These are phyloP conservation scores for Sungouiozyma ichnusensis DNA, from an alignment of 805 yeast species.

Conservation along the genomic window DNA sequence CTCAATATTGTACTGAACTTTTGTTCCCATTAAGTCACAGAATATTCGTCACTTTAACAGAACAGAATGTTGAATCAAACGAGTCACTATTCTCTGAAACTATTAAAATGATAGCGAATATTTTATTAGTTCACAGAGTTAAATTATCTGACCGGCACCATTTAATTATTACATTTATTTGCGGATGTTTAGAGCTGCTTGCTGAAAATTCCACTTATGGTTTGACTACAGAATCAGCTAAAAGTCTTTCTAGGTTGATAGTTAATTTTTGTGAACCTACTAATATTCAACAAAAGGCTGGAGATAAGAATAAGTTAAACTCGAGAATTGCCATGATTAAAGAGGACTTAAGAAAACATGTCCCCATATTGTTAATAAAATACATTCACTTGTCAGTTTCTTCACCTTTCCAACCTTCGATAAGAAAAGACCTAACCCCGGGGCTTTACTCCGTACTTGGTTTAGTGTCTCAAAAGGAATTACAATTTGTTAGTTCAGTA, in stretches of 20 bases:
- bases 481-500: slow-evolving; percentile 49
- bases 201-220: slow-evolving; percentile 17
- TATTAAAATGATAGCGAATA: slow-evolving; percentile 45
- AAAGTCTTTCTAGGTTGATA: slow-evolving; percentile 46
- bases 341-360: slow-evolving; percentile 50
- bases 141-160: slow-evolving; percentile 68
- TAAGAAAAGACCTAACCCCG: slow-evolving; percentile 39
- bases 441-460: slow-evolving; percentile 60
- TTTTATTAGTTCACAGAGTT: slow-evolving; percentile 58
- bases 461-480: slow-evolving; percentile 55
- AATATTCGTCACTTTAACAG: background rate
- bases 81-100: slow-evolving; percentile 31
- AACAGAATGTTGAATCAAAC: slow-evolving; percentile 3
- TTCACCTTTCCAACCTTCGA: slow-evolving; percentile 35
- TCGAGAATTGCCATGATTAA: slow-evolving; percentile 48
- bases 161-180: slow-evolving; percentile 40
- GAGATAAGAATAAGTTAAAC: slow-evolving; percentile 33
- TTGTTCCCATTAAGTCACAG: slow-evolving; percentile 30
- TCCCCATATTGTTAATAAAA: slow-evolving; percentile 48
- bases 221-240: slow-evolving; percentile 32
- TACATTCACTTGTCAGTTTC: slow-evolving; percentile 47
- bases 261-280: slow-evolving; percentile 66
- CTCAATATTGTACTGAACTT: slow-evolving; percentile 58
- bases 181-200: slow-evolving; percentile 41
- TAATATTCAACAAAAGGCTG: slow-evolving; percentile 16